phyloP scores from a whole-genome alignment of 805 yeast species.

The Maudiozyma pseudohumilis region DNA sequence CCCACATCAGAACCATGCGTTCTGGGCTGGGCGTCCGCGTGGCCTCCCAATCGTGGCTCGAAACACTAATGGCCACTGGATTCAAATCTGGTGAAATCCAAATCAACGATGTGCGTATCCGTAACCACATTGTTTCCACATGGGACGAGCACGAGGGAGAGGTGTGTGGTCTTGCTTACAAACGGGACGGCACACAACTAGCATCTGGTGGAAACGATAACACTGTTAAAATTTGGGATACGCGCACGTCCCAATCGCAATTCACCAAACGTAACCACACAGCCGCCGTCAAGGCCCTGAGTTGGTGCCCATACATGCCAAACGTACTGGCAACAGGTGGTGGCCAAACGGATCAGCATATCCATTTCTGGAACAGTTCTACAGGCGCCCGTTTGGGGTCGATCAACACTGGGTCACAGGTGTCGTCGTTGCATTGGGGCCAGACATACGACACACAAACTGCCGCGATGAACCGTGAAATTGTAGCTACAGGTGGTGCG shows the following conservation, averaged over 20 bases:
- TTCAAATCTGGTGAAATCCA: conserved; percentile 75
- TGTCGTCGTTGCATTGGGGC: conserved; percentile 91
- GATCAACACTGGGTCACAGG: conserved; percentile 88
- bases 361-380: conserved; percentile 91
- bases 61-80: conserved; percentile 76
- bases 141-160: conserved; percentile 71
- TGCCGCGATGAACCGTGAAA: conserved; percentile 38
- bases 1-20: conserved; percentile 70
- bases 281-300: conserved; percentile 91
- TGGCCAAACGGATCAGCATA: conserved; percentile 79
- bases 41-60: conserved; percentile 78
- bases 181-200: conserved; percentile 71
- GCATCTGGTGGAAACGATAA: conserved; percentile 95
- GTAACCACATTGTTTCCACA: conserved; percentile 57
- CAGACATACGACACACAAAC: conserved; percentile 31
- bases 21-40: conserved; percentile 63
- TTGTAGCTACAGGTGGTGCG: conserved; percentile 88
- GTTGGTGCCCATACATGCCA: conserved; percentile 86
- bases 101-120: conserved; percentile 83
- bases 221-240: conserved; percentile 88
- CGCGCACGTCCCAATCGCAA: conserved; percentile 56
- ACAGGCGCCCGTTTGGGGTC: conserved; percentile 81
- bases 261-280: conserved; percentile 71
- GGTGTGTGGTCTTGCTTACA: conserved; percentile 85
- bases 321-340: conserved; percentile 93